Evolutionary conservation across 768 basidiomycete genomes (phyloP), one percentile per base, ranked within the genome.

Genomic region (Cubamyces lactineus): DNA sequence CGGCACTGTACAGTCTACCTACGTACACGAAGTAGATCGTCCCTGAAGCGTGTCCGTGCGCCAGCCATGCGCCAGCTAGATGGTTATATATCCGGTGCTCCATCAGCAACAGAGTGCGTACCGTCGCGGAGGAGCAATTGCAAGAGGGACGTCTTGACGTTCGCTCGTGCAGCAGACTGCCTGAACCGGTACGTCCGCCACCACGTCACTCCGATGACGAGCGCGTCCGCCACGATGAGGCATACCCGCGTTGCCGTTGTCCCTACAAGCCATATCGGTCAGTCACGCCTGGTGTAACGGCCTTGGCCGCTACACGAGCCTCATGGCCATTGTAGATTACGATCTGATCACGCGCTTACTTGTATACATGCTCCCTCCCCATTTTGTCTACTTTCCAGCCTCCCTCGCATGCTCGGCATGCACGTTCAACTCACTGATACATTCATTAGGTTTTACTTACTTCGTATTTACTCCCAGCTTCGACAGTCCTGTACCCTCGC

Each of bases 191-290:
- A 64, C 3, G 63, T 64, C 17, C 51, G 47, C 34, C 19, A 24
- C 63, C 63, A 64, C 6, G 63, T 59, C n/a, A 64, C 53, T 11
- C 40, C 16, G 16, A 64, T 47, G n/a, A 59, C 57, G 16, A 64
- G n/a, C 8, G 47, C 34, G 24, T 64, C 63, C 4, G 57, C 45
- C 1, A 48, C 58, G 21, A 64, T 64, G 39, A 55, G 41, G 38
- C 62, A 58, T 3, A 53, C 23, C 3, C 62, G 62, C 5, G 62
- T 58, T 12, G 51, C 38, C 21, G 51, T 53, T 11, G 51, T 53
- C 51, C 51, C 51, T 53, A 13, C 11, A 47, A 11, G 13, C 23
- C 28, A 28, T 28, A 28, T 28, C 28, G 28, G 28, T 28, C 28
- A 28, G 28, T 28, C 28, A 7, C 28, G 28, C 28, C 28, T n/a